These are phyloP conservation scores for Leccinum colubrinum DNA, from an alignment of 1,284 basidiomycete species.

Conservation along the genomic window DNA sequence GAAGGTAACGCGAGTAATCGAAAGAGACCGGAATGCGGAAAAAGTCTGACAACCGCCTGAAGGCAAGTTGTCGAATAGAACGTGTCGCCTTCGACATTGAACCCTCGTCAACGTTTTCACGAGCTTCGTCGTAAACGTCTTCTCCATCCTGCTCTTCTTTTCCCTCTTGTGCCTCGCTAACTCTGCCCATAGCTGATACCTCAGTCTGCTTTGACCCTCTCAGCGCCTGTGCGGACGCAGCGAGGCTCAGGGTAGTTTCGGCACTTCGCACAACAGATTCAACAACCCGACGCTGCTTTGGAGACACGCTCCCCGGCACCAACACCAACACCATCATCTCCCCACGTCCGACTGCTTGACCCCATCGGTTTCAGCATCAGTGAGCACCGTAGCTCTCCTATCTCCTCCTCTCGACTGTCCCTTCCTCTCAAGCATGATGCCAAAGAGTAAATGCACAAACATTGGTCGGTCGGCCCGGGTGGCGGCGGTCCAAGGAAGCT, in stretches of 20 bases:
- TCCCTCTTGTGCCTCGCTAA: slow-evolving; percentile 34
- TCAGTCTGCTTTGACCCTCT: slow-evolving; percentile 17
- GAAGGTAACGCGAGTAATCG: slow-evolving; percentile 75
- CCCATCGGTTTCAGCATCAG: slow-evolving; percentile 88
- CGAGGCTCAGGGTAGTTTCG: slow-evolving; percentile 68
- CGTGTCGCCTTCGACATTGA: slow-evolving; percentile 49
- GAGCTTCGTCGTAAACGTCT: slow-evolving; percentile 26
- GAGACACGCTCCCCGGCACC: slow-evolving; percentile 40
- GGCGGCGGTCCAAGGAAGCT: slow-evolving; percentile 50
- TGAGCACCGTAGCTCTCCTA: slow-evolving; percentile 76
- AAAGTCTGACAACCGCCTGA: slow-evolving; percentile 89
- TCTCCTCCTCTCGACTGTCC: slow-evolving; percentile 73
- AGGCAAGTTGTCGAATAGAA: slow-evolving; percentile 75
- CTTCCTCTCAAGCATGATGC: slow-evolving; percentile 83
- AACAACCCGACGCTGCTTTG: slow-evolving; percentile 85
- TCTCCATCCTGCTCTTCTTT: slow-evolving; percentile 39
- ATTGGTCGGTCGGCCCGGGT: slow-evolving; percentile 54
- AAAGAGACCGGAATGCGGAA: slow-evolving; percentile 74
- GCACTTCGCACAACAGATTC: slow-evolving; percentile 79
- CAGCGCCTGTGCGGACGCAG: slow-evolving; percentile 59
- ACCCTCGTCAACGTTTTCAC: slow-evolving; percentile 31
- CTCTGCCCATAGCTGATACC: slow-evolving; percentile 16
- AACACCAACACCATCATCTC: slow-evolving; percentile 26
- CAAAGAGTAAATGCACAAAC: slow-evolving; percentile 86
- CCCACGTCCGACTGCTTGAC: slow-evolving; percentile 28